These are phyloP conservation scores for Conticribra guillardii DNA, from an alignment of 108 stramenopile species.

Conservation along the genomic window DNA sequence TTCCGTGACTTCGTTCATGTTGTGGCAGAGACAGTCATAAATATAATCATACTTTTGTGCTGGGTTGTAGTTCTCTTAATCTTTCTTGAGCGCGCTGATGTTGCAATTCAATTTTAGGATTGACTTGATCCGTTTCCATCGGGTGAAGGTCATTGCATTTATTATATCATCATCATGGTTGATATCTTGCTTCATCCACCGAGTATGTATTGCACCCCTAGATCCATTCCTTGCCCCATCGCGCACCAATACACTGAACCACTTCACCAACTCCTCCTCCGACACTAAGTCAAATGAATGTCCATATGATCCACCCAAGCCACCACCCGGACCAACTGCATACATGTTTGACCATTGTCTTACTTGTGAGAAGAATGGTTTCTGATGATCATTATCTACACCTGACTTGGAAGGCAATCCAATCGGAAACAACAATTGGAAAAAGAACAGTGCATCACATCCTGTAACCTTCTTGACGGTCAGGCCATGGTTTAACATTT, in stretches of 20 bases:
- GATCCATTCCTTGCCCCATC: conserved; percentile 13
- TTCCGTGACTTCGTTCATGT: conserved; percentile 18
- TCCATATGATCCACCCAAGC: conserved; percentile 1
- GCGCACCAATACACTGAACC: not conserved
- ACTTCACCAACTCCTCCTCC: conserved; percentile 4
- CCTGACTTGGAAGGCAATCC: conserved; percentile 9
- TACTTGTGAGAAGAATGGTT: conserved; percentile 6
- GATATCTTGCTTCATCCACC: conserved; percentile 10
- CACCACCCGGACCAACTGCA: not conserved
- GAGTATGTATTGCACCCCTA: conserved; percentile 1
- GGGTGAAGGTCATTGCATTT: not conserved
- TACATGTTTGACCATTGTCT: conserved; percentile 6
- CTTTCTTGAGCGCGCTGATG: not conserved
- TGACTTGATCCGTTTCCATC: conserved; percentile 17
- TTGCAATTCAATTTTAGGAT: conserved; percentile 10
- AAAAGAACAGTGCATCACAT: conserved; percentile 17
- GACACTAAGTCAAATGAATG: not conserved
- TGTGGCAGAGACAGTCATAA: conserved; percentile 7
- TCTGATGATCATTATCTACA: not conserved
- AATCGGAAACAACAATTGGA: conserved; percentile 17
- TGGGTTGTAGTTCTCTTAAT: conserved; percentile 11
- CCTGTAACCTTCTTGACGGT: not conserved
- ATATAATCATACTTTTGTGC: conserved; percentile 20
- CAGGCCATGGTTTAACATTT: too few relatives aligned
- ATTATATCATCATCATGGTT: conserved; percentile 7